These are phyloP conservation scores for Erucastrum elatum DNA, from an alignment of 345 rosid species.

Conservation along the genomic window DNA sequence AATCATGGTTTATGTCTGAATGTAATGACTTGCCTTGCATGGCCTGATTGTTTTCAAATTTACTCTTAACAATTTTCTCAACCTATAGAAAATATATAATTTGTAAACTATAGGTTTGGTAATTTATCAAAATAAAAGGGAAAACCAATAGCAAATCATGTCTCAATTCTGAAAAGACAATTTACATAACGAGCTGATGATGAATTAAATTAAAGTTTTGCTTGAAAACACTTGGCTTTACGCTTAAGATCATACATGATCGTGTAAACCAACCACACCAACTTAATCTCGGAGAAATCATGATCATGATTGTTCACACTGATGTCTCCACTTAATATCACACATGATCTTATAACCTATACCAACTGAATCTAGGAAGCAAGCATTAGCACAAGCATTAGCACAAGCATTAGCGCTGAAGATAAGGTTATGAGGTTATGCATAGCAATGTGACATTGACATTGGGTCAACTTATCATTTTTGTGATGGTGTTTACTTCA, in stretches of 20 bases:
- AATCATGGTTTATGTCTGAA: neutral
- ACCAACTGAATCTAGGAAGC: neutral
- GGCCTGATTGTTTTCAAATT: neutral
- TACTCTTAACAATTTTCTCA: neutral
- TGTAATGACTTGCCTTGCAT: neutral
- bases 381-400: no score
- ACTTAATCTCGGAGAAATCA: no score
- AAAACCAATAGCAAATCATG: no score
- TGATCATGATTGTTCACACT: no score
- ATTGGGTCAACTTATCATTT: conserved; percentile 17
- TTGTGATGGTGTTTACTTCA: conserved; percentile 44
- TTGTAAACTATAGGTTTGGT: neutral
- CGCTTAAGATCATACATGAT: conserved; percentile 8
- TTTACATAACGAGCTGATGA: conserved; percentile 30
- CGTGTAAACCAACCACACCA: neutral
- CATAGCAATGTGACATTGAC: conserved; percentile 18
- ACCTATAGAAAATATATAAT: neutral
- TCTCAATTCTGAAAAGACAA: no score
- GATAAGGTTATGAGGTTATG: no score
- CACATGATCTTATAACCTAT: neutral
- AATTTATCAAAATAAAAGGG: neutral
- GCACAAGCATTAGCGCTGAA: neutral
- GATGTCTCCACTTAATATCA: no score
- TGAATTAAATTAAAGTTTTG: no score
- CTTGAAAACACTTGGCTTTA: neutral